phyloP scores from a whole-genome alignment of 805 yeast species.

The Schwanniomyces polymorphus region DNA sequence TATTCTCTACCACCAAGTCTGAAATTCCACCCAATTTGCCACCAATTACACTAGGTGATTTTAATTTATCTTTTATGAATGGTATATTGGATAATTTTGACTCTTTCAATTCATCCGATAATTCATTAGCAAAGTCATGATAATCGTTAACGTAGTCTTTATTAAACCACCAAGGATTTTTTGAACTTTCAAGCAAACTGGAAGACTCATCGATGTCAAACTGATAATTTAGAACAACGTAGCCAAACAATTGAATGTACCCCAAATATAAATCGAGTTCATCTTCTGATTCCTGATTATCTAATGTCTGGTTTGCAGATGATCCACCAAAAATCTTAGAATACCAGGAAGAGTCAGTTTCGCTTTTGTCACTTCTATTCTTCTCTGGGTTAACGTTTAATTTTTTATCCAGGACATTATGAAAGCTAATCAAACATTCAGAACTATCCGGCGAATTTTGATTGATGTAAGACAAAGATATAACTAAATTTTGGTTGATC shows the following conservation, averaged over 20 bases:
- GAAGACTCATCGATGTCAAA: slow-evolving; percentile 18
- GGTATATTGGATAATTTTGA: slow-evolving; percentile 20
- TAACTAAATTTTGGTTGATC: slow-evolving; percentile 18
- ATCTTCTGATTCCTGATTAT: not conserved
- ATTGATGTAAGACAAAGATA: slow-evolving; percentile 17
- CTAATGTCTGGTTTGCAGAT: not conserved
- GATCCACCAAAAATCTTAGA: slow-evolving; percentile 11
- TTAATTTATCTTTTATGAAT: slow-evolving; percentile 17
- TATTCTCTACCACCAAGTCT: slow-evolving; percentile 25
- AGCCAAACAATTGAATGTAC: slow-evolving; percentile 40
- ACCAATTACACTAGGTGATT: slow-evolving; percentile 22
- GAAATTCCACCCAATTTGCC: slow-evolving; percentile 38
- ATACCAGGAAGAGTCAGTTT: slow-evolving; percentile 13
- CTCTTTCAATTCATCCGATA: slow-evolving; percentile 20
- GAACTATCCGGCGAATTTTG: slow-evolving; percentile 4
- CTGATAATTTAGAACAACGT: slow-evolving; percentile 36
- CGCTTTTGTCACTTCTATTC: not conserved
- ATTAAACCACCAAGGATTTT: slow-evolving; percentile 35
- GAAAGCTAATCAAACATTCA: slow-evolving; percentile 22
- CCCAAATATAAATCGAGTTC: slow-evolving; percentile 29
- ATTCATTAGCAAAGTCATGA: slow-evolving; percentile 16
- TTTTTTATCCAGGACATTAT: slow-evolving; percentile 16
- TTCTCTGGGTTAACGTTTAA: slow-evolving; percentile 11
- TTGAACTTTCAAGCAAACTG: not conserved
- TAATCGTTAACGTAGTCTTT: slow-evolving; percentile 30